Evolutionary conservation across 345 rosid genomes (phyloP), one percentile per base, ranked within the genome.

Genomic region (Euphorbia peplus): DNA sequence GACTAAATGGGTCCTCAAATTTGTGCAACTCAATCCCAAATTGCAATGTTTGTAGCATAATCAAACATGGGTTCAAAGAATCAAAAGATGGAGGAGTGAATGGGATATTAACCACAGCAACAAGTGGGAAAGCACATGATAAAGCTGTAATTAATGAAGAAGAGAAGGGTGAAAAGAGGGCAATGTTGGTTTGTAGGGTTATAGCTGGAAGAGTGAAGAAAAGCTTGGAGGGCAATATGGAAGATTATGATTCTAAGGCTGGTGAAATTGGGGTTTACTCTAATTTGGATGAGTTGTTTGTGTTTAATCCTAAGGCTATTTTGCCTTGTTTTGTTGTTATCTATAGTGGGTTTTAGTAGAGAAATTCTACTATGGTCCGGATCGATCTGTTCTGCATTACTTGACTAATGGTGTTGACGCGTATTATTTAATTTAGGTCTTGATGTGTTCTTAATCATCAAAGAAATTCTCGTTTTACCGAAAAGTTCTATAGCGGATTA

Each of bases 281-380:
- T 8, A 84, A 85, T 63, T 71, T 87, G 61, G 96, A 87, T 65
- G 96, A 89, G 76, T 41, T 90, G 71, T 79, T 75, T 67, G 92
- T 87, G 63, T 85, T 84, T 56, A 84, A 89, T 67, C 83, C 83
- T 3, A 85, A 55, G 80, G 89, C 92, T 19, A 89, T 89, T 47
- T 75, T 89, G 79, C 96, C 96, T 75, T 89, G 92, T 72, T 89
- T 89, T 83, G 92, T 89, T 75, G 96, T 87, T 32, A 80, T 89
- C 80, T 89, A 89, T 21, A 62, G 81, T 22, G 86, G 90, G 5
- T 77, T 81, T 63, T 83, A 74, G 73, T 55, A 4, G 21, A 21
- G 47, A 39, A 39, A 8, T 39, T 39, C 6, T 39, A 39, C 42
- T 39, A 5, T 39, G 6, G 37, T 32, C 37, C 37, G 37, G 37